Percentiles rank a stretch among this genome's conserved stretches.
phyloP scores from a whole-genome alignment of 2,329 filamentous ascomycete species.

The Apiospora malaysiana region DNA sequence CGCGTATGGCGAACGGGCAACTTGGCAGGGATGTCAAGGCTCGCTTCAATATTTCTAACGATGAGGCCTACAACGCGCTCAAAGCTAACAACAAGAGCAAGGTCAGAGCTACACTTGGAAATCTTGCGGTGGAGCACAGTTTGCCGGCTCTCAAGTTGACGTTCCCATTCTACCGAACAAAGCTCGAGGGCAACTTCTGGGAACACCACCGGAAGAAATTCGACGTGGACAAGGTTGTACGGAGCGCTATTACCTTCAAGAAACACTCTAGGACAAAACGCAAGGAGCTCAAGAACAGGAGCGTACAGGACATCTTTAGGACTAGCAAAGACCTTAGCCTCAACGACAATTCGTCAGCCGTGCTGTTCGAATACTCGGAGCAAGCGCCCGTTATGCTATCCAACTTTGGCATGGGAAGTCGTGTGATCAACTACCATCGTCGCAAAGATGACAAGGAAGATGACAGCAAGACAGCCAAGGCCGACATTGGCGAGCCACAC shows the following conservation, averaged over 20 bases:
- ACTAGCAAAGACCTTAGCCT: constrained; percentile 83
- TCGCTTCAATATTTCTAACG: constrained; percentile 95
- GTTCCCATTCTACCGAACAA: constrained; percentile 95
- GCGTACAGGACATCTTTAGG: constrained; percentile 78
- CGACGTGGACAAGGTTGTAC: constrained; percentile 64
- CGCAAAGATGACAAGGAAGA: constrained; percentile 77
- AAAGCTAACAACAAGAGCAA: constrained; percentile 98
- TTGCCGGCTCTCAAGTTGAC: constrained; percentile 89
- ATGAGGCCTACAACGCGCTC: constrained; percentile 91
- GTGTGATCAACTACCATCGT: constrained; percentile 95
- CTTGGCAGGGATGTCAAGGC: constrained; percentile 75
- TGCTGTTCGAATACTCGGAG: constrained; percentile 95
- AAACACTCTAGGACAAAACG: constrained; percentile 76
- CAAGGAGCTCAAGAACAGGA: constrained; percentile 81
- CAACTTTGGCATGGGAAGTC: constrained; percentile 96
- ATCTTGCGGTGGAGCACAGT: constrained; percentile 92
- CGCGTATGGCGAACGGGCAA: constrained; percentile 71
- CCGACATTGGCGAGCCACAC: constrained; percentile 85
- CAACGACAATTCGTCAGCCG: constrained; percentile 84
- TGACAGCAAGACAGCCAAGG: constrained; percentile 74
- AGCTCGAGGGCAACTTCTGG: constrained; percentile 74
- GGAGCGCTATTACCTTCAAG: constrained; percentile 36
- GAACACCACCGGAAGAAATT: constrained; percentile 70
- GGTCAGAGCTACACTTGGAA: constrained; percentile 88
- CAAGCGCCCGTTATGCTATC: constrained; percentile 90